Percentiles rank a stretch among this genome's conserved stretches.
Conservation (phyloP, 2,329 filamentous ascomycete genomes). For the Neofusicoccum parvum region DNA sequence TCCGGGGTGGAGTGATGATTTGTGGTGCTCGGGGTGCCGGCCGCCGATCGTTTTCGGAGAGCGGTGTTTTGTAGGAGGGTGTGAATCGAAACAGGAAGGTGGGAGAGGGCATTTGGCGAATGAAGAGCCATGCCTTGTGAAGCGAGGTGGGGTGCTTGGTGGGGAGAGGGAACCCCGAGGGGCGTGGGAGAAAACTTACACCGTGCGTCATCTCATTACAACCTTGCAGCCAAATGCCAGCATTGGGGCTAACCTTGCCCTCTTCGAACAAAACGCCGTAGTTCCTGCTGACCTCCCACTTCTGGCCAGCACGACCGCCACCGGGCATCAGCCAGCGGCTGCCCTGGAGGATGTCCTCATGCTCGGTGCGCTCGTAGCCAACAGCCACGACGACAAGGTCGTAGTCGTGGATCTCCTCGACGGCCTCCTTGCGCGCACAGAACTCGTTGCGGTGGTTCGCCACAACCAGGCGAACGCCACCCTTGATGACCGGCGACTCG, state of each 20-base stretch:
- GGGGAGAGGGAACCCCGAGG: background rate
- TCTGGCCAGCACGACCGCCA: conserved; percentile 44
- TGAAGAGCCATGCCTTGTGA: background rate
- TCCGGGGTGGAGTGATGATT: background rate
- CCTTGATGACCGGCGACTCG: conserved; percentile 43
- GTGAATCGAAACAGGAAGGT: conserved; percentile 3
- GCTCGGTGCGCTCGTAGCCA: conserved; percentile 77
- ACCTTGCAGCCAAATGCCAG: conserved; percentile 89
- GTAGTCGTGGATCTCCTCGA: conserved; percentile 68
- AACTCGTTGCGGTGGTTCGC: conserved; percentile 52
- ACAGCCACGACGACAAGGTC: conserved; percentile 86
- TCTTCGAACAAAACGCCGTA: conserved; percentile 75
- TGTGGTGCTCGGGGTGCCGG: background rate
- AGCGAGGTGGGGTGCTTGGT: conserved; percentile 2
- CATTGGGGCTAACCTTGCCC: conserved; percentile 67
- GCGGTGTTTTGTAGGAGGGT: background rate
- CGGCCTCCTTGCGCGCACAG: conserved; percentile 23
- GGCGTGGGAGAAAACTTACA: conserved; percentile 57
- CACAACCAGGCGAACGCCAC: conserved; percentile 50
- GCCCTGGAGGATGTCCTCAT: conserved; percentile 72
- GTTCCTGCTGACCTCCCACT: conserved; percentile 72
- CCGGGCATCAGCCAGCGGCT: conserved; percentile 67
- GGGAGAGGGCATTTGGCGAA: background rate
- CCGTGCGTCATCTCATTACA: conserved; percentile 93
- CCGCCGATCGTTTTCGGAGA: conserved; percentile 1